phyloP scores from a whole-genome alignment of 805 yeast genomes.

The Saccharomycopsis sp. region DNA sequence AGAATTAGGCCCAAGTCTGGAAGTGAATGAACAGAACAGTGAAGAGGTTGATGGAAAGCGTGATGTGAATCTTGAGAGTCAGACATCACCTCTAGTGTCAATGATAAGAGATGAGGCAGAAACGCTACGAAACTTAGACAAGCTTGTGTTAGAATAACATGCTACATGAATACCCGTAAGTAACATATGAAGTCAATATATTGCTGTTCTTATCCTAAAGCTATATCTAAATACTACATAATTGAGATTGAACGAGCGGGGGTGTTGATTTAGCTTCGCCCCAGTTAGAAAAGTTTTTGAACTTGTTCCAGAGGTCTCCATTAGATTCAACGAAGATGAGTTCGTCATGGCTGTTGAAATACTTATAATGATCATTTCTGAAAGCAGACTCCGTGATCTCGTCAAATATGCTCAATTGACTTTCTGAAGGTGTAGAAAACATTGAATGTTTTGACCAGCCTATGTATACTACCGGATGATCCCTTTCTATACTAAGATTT shows the following conservation, averaged over 20 bases:
- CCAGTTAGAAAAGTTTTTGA: conserved; percentile 3
- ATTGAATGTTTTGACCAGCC: conserved; percentile 14
- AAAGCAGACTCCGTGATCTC: conserved; percentile 5
- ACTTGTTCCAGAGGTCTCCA: not conserved
- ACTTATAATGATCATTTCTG: conserved; percentile 11
- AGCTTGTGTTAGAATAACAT: too few relatives aligned
- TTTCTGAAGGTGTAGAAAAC: not conserved
- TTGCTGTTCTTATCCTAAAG: too few relatives aligned
- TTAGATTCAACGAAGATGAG: not conserved
- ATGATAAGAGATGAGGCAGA: not conserved
- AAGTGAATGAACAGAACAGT: not conserved
- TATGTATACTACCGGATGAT: conserved; percentile 7
- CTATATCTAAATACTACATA: conserved; percentile 1
- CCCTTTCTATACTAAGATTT: not conserved
- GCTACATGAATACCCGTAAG: too few relatives aligned
- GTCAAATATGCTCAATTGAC: not conserved
- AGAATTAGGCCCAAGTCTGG: not conserved
- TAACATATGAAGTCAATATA: too few relatives aligned
- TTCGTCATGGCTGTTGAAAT: conserved; percentile 2
- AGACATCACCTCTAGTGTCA: too few relatives aligned
- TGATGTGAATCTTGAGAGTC: too few relatives aligned
- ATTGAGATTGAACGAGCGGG: not conserved
- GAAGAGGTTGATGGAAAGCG: too few relatives aligned
- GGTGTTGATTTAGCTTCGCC: conserved; percentile 5
- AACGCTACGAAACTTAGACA: not conserved